These are phyloP conservation scores for Boletus rubropictus DNA, from an alignment of 768 basidiomycete genomes.

Conservation along the genomic window DNA sequence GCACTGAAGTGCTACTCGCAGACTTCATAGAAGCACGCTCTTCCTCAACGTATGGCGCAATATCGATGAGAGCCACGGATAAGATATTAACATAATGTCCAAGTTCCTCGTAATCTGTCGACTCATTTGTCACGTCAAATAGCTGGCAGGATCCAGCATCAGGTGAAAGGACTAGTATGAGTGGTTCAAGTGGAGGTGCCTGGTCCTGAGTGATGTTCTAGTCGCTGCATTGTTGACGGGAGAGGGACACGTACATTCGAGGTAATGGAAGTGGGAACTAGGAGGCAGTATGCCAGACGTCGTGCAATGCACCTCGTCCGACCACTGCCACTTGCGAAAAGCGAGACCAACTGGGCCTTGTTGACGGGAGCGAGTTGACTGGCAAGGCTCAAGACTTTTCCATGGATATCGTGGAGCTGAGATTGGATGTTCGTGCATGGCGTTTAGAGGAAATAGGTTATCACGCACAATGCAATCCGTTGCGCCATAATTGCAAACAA, in stretches of 20 bases:
- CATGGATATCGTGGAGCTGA: conserved; percentile 46
- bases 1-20: conserved; percentile 6
- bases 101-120: conserved; percentile 58
- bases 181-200: conserved; percentile 46
- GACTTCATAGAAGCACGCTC: conserved; percentile 32
- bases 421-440: not conserved
- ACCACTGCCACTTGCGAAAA: conserved; percentile 47
- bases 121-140: conserved; percentile 51
- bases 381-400: conserved; percentile 39
- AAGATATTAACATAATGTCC: conserved; percentile 51
- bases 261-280: conserved; percentile 1
- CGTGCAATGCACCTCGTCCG: conserved; percentile 51
- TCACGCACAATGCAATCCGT: conserved; percentile 31
- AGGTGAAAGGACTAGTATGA: conserved; percentile 47
- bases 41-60: conserved; percentile 49
- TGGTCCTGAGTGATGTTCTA: conserved; percentile 31
- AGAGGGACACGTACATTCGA: conserved; percentile 14
- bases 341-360: conserved; percentile 44
- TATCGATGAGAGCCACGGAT: conserved; percentile 51
- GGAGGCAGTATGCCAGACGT: conserved; percentile 45
- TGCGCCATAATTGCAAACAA: conserved; percentile 35
- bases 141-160: conserved; percentile 36
- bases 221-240: not conserved
- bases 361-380: conserved; percentile 41
- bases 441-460: not conserved